Conservation (phyloP, 2,329 filamentous ascomycete species). For the Epichloe festucae region DNA sequence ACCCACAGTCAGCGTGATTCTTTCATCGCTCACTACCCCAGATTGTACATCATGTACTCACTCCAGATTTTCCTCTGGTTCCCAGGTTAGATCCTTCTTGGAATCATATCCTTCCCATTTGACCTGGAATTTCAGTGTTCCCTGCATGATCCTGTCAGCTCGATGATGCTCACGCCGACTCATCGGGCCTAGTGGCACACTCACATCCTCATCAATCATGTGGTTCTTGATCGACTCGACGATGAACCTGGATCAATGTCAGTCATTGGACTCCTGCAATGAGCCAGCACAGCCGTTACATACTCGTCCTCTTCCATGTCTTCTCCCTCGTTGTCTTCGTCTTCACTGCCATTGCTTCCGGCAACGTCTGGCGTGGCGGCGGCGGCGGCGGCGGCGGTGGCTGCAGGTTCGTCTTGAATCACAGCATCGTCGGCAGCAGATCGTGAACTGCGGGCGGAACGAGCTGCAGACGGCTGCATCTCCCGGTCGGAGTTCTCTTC, state of each 20-base stretch:
- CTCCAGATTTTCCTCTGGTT: slow-evolving; percentile 53
- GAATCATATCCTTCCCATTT: slow-evolving; percentile 73
- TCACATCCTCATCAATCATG: slow-evolving; percentile 42
- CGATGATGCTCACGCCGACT: background rate
- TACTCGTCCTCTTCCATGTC: slow-evolving; percentile 31
- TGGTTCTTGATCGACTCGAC: slow-evolving; percentile 64
- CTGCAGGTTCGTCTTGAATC: background rate
- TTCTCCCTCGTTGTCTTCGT: slow-evolving; percentile 15
- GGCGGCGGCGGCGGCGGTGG: slow-evolving; percentile 1
- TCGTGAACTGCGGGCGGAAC: slow-evolving; percentile 13
- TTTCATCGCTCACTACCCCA: background rate
- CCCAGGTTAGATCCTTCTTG: slow-evolving; percentile 62
- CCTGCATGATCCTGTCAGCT: slow-evolving; percentile 19
- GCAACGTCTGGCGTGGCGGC: slow-evolving; percentile 11
- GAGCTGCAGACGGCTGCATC: slow-evolving; percentile 9
- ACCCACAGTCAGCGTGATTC: background rate
- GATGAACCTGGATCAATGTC: slow-evolving; percentile 41
- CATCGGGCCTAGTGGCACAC: slow-evolving; percentile 7
- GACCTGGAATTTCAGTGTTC: slow-evolving; percentile 49
- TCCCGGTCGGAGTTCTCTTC: slow-evolving; percentile 22
- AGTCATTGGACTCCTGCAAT: slow-evolving; percentile 13
- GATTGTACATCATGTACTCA: slow-evolving; percentile 7
- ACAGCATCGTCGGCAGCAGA: slow-evolving; percentile 8
- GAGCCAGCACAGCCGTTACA: slow-evolving; percentile 6
- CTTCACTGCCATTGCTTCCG: slow-evolving; percentile 17